Percentiles rank a stretch among this genome's conserved stretches.
Evolutionary conservation across 78 protist species (phyloP).

Genomic region (Andalucia godoyi): DNA sequence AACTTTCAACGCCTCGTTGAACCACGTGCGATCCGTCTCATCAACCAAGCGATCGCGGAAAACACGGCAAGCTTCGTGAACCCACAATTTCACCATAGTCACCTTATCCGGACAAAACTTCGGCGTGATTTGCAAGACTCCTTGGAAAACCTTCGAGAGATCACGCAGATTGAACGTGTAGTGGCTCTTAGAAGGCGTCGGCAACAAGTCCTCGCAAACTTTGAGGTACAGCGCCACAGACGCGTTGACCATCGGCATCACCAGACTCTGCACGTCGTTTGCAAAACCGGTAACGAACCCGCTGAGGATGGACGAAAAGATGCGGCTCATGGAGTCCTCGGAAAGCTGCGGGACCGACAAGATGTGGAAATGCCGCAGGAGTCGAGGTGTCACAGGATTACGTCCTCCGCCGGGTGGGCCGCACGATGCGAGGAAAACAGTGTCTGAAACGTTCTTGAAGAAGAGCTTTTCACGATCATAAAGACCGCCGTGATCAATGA

Average conservation of each 20-base stretch:
- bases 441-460: conserved; percentile 32
- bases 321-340: conserved; percentile 15
- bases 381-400: conserved; percentile 41
- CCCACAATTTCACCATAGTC: conserved; percentile 28
- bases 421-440: conserved; percentile 39
- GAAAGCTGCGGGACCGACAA: conserved; percentile 33
- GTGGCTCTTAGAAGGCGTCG: conserved; percentile 70
- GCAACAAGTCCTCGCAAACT: conserved; percentile 29
- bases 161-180: conserved; percentile 83
- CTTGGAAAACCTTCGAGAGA: conserved; percentile 35
- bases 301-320: conserved; percentile 36
- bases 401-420: conserved; percentile 82
- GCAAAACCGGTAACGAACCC: conserved; percentile 37
- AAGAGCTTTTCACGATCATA: conserved; percentile 58
- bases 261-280: not conserved
- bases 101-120: not conserved
- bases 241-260: conserved; percentile 24
- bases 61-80: conserved; percentile 57
- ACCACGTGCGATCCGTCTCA: conserved; percentile 32
- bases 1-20: not conserved
- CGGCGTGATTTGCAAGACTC: conserved; percentile 20
- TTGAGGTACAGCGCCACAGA: conserved; percentile 30
- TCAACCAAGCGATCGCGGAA: conserved; percentile 61
- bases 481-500: conserved; percentile 43
- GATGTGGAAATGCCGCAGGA: conserved; percentile 40